Evolutionary conservation across 2,329 filamentous ascomycete species (phyloP), one percentile per base, ranked within the genome.

Genomic region (Paraphaeosphaeria sporulosa): DNA sequence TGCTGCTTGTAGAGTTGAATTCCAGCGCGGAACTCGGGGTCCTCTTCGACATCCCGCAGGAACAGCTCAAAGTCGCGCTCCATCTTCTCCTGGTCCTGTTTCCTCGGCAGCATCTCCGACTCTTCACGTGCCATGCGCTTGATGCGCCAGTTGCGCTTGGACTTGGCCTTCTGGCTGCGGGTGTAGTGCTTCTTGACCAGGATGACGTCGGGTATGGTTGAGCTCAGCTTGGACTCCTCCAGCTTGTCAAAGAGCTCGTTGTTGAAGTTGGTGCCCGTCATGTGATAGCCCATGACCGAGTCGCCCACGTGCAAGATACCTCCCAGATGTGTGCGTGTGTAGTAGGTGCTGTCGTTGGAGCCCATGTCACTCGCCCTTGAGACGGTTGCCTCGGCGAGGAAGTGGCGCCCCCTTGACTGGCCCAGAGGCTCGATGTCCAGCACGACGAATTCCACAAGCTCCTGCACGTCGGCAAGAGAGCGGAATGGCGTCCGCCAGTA

Each of bases 61-160:
- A 99, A 99, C 87, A 94, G 88, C 82, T 99, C 95, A 80, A 96
- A 99, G 79, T 99, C 95, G 66, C 90, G 87, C 75, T 98, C 94
- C 83, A 96, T 88, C 64, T 89, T 88, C 61, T 94, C 92, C 75
- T 94, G 91, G 75, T 98, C 94, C 61, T 92, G 84, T 81, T 97
- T 93, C 83, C 92, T 90, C 38, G 92, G 92, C 65, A 94, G 81
- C 77, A 96, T 85, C 66, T 97, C 94, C 67, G 91, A 90, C 76
- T 97, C 92, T 64, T 98, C 94, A 80, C 88, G 90, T 66, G 86
- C 86, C 91, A 99, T 94, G 73, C 95, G 93, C 87, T 92, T 96
- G 78, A 99, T 88, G 78, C 90, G 91, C 95, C 95, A 99, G 84
- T 92, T 92, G 59, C 72, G 67, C 69, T 96, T 89, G 57, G 71